Evolutionary conservation across 2,329 filamentous ascomycete genomes (phyloP).

Genomic region (Penicillium concentricum): DNA sequence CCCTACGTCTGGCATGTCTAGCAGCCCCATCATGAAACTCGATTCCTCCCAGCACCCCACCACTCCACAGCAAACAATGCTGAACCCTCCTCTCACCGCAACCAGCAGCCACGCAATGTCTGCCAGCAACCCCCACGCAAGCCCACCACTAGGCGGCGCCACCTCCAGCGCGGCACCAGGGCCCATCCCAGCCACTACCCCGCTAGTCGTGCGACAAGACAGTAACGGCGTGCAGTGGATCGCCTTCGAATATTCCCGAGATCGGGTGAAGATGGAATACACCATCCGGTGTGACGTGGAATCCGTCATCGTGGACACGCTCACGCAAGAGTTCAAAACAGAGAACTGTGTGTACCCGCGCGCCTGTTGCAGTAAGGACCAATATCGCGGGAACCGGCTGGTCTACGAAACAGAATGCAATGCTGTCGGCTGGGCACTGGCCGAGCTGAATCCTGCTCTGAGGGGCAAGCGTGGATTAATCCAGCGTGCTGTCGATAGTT

Average conservation of each 20-base stretch:
- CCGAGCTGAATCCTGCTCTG: slow-evolving; percentile 85
- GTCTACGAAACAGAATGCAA: slow-evolving; percentile 99
- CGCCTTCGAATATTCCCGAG: slow-evolving; percentile 94
- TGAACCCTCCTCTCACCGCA: slow-evolving; percentile 47
- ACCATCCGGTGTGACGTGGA: slow-evolving; percentile 97
- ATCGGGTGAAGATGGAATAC: slow-evolving; percentile 99
- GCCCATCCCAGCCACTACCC: slow-evolving; percentile 94
- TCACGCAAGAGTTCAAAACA: slow-evolving; percentile 87
- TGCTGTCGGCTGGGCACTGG: slow-evolving; percentile 97
- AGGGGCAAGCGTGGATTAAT: slow-evolving; percentile 94
- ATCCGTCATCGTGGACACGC: slow-evolving; percentile 85
- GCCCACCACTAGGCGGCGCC: slow-evolving; percentile 62
- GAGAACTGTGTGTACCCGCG: slow-evolving; percentile 98
- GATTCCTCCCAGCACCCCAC: slow-evolving; percentile 43
- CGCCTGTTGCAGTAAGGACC: slow-evolving; percentile 90
- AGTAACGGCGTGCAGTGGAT: slow-evolving; percentile 99
- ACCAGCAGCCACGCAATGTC: slow-evolving; percentile 53
- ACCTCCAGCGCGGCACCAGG: slow-evolving; percentile 92
- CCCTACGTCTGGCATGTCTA: slow-evolving; percentile 60
- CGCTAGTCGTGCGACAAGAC: slow-evolving; percentile 89
- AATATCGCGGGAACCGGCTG: slow-evolving; percentile 92
- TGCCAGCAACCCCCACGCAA: slow-evolving; percentile 31
- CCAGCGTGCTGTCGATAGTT: slow-evolving; percentile 95
- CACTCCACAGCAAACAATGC: slow-evolving; percentile 35
- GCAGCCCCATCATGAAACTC: slow-evolving; percentile 55